A percentile compares a stretch with the other conserved stretches of the same genome.
Evolutionary conservation across 2,329 filamentous ascomycete species (phyloP).

Genomic region (Thyridium curvatum): DNA sequence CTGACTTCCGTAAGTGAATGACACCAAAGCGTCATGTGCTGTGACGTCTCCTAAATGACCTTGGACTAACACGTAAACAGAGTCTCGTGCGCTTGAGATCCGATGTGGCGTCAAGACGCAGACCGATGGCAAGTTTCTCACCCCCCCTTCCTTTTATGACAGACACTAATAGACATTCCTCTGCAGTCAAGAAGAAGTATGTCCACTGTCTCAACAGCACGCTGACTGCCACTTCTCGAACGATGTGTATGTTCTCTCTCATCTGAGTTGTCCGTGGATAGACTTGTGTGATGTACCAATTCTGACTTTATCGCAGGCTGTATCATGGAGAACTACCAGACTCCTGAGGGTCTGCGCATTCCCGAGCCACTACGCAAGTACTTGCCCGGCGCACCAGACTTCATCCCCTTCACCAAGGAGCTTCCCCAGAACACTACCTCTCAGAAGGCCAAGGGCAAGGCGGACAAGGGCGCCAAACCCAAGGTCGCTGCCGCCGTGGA

Average conservation of each 20-base stretch:
- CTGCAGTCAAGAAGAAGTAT: slow-evolving; percentile 69
- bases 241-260: slow-evolving; percentile 20
- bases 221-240: slow-evolving; percentile 37
- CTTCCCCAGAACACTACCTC: slow-evolving; percentile 59
- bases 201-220: slow-evolving; percentile 82
- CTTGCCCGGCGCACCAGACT: slow-evolving; percentile 82
- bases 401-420: slow-evolving; percentile 84
- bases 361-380: slow-evolving; percentile 84
- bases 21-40: too few relatives aligned
- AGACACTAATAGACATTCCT: too few relatives aligned
- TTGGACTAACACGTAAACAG: too few relatives aligned
- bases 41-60: too few relatives aligned
- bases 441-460: slow-evolving; percentile 13
- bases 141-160: not conserved
- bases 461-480: slow-evolving; percentile 11
- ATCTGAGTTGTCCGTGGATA: too few relatives aligned
- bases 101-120: slow-evolving; percentile 83
- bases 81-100: slow-evolving; percentile 89
- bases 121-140: slow-evolving; percentile 50
- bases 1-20: slow-evolving; percentile 51
- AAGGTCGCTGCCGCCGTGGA: slow-evolving; percentile 12
- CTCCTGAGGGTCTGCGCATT: slow-evolving; percentile 64
- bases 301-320: slow-evolving; percentile 73
- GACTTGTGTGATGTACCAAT: not conserved
- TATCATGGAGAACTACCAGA: slow-evolving; percentile 95